Base-by-base conservation (phyloP, 164 flowering plant species). In the Berberis vulgaris region DNA sequence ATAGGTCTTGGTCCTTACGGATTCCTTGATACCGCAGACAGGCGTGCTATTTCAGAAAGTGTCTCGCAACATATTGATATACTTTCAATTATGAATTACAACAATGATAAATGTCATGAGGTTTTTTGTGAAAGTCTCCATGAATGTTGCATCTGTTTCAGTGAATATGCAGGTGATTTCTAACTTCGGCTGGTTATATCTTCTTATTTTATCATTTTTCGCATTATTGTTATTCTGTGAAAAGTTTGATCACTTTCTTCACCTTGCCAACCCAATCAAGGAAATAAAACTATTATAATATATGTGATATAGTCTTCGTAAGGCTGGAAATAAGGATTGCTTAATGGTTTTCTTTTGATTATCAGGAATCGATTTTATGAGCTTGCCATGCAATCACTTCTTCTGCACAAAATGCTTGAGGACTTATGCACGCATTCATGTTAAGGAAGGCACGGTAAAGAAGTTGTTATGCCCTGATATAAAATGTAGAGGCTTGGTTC, bases 341-440 rank as follows among this genome's bases (percentile, higher is more conserved):
- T 52, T 52, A 52, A 12, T 4, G 3, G 11, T 6, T 57, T 6
- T 40, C 41, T 43, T 67, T 9, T 44, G 41, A 62, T 73, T 60
- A 60, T 66, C 81, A 93, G 98, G 97, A 64, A 69, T 76, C 38
- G 88, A 93, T 57, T 90, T 93, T 57, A 60, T 86, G 59, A 80
- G 65, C 73, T 61, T 93, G 73, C 95, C 92, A 61, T 93, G 98
- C 72, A 75, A 78, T 59, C 98, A 93, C 70, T 88, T 82, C 77
- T 93, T 85, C 70, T 93, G 98, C 70, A 72, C 70, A 78, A 86
- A 80, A 63, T 93, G 98, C 85, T 81, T 93, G 92, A 80, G 83
- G 73, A 87, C 81, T 5, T 90, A 76, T 74, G 74, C 83, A 41
- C 73, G 82, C 55, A 82, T 90, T 55, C 92, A 84, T 76, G 83